Evolutionary conservation across 495 filamentous ascomycete genomes (phyloP).

Genomic region (Aspergillus biplanus): DNA sequence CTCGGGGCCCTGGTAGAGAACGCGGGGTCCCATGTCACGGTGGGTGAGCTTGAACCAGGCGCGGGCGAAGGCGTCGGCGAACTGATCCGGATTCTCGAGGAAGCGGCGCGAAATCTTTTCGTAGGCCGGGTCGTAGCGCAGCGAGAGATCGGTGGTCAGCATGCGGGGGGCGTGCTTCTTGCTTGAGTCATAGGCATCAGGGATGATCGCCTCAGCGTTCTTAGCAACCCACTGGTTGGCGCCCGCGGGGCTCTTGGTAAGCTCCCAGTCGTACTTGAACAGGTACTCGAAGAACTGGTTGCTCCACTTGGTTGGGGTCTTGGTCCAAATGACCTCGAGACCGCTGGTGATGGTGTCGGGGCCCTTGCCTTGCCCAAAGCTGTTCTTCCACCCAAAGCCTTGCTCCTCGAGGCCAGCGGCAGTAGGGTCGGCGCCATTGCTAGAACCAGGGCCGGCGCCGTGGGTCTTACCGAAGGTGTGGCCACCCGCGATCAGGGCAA

Average conservation of each 20-base stretch:
- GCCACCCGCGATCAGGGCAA: constrained; percentile 73
- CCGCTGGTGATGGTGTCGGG: constrained; percentile 71
- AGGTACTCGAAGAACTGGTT: constrained; percentile 71
- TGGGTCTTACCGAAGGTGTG: constrained; percentile 78
- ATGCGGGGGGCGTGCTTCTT: constrained; percentile 70
- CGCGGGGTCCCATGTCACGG: constrained; percentile 71
- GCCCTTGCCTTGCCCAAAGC: constrained; percentile 61
- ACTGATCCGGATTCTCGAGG: constrained; percentile 65
- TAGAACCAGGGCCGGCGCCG: constrained; percentile 61
- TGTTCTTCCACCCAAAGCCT: constrained; percentile 69
- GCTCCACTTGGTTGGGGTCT: constrained; percentile 69
- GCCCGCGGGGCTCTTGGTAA: constrained; percentile 71
- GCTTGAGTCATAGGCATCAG: constrained; percentile 65
- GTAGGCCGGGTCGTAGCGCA: constrained; percentile 69
- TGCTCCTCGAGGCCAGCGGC: constrained; percentile 63
- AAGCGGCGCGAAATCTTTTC: constrained; percentile 73
- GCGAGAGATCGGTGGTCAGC: constrained; percentile 72
- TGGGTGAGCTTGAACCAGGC: constrained; percentile 82
- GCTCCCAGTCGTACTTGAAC: constrained; percentile 77
- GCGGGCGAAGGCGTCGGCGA: constrained; percentile 65
- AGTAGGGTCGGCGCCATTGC: constrained; percentile 67
- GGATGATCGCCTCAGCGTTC: constrained; percentile 63
- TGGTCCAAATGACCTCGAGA: constrained; percentile 75
- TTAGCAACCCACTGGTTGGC: constrained; percentile 76
- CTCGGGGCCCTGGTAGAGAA: constrained; percentile 71